Evolutionary conservation across 805 yeast species (phyloP).

Genomic region (Saccharomyces paradoxus): DNA sequence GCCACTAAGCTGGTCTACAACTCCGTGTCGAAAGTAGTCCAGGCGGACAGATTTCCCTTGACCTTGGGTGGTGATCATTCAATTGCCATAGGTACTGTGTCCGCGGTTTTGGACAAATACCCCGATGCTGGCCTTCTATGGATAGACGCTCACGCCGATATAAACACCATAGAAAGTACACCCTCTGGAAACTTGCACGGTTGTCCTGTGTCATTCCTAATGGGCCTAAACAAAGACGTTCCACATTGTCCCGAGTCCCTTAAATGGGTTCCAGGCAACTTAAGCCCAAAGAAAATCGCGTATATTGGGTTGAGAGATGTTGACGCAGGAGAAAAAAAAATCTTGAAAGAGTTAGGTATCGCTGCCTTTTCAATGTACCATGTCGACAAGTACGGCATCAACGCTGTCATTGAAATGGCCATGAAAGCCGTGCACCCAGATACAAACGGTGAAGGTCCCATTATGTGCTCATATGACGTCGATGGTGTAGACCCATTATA

Average conservation of each 20-base stretch:
- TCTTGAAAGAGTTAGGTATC: constrained; percentile 61
- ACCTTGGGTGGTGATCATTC: constrained; percentile 97
- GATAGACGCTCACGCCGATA: constrained; percentile 98
- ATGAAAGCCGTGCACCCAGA: constrained; percentile 67
- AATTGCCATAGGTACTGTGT: constrained; percentile 85
- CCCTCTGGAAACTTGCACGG: constrained; percentile 92
- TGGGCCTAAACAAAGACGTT: constrained; percentile 62
- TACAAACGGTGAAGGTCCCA: constrained; percentile 62
- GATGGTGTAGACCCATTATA: constrained; percentile 92
- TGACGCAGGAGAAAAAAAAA: constrained; percentile 74
- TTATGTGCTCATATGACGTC: constrained; percentile 89
- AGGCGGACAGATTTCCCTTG: constrained; percentile 52
- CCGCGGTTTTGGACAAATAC: constrained; percentile 67
- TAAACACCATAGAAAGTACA: constrained; percentile 79
- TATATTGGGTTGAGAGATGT: constrained; percentile 94
- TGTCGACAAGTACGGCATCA: constrained; percentile 88
- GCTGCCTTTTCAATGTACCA: constrained; percentile 93
- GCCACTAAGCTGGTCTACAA: constrained; percentile 59
- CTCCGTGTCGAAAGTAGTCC: constrained; percentile 46
- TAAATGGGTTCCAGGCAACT: constrained; percentile 67
- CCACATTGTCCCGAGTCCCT: constrained; percentile 58
- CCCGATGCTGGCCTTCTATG: constrained; percentile 88
- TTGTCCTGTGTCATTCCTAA: constrained; percentile 85
- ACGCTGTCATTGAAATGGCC: constrained; percentile 87
- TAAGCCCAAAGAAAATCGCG: constrained; percentile 65